Conservation (phyloP, 106 monocot species). For the Dioscorea dumetorum region DNA sequence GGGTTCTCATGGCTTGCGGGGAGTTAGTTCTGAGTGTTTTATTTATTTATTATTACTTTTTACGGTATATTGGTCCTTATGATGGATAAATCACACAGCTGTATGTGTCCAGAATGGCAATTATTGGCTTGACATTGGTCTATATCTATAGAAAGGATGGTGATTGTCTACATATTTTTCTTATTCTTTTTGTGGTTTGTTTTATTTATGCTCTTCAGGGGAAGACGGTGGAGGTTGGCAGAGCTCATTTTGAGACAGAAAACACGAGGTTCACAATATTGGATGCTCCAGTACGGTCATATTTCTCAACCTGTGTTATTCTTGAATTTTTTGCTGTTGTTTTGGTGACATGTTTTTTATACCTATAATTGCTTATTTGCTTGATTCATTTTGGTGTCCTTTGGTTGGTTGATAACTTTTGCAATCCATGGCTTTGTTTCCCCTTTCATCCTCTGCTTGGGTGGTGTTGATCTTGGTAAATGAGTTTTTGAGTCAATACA, state of each 20-base stretch:
- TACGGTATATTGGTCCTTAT: too few species aligned
- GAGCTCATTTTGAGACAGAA: constrained; percentile 98
- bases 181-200: not conserved
- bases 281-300: constrained; percentile 77
- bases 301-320: not conserved
- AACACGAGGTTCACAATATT: constrained; percentile 92
- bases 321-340: not conserved
- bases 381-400: too few species aligned
- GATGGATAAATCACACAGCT: too few species aligned
- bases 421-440: too few species aligned
- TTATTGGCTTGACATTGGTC: not conserved
- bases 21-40: too few species aligned
- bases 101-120: too few species aligned
- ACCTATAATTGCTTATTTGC: not conserved
- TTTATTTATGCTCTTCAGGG: constrained; percentile 42
- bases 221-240: constrained; percentile 93
- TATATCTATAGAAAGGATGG: not conserved
- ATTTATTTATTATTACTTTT: too few species aligned
- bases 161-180: not conserved
- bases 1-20: too few species aligned
- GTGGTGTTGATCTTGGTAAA: too few species aligned
- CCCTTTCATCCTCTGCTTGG: too few species aligned
- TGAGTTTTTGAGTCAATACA: too few species aligned
- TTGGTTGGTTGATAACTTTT: too few species aligned
- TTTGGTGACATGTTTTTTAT: not conserved